Percentiles rank a stretch among this genome's conserved stretches.
Evolutionary conservation across 108 stramenopile species (phyloP).

Genomic region (Epithemia pelagica): DNA sequence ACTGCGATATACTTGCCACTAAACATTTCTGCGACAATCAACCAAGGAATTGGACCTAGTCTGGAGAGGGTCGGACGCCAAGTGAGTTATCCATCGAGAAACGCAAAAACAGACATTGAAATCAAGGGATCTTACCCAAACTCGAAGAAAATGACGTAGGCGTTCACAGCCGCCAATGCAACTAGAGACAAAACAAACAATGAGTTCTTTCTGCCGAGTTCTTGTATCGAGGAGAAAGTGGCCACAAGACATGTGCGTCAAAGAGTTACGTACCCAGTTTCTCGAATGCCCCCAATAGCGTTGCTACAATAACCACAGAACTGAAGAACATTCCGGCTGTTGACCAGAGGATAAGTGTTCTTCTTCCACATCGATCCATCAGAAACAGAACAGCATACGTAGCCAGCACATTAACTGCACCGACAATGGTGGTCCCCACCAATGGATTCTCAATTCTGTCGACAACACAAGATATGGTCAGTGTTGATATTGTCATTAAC

Average conservation of each 20-base stretch:
- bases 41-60: constrained; percentile 94
- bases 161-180: constrained; percentile 70
- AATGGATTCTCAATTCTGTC: constrained; percentile 61
- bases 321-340: constrained; percentile 74
- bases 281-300: constrained; percentile 53
- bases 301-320: constrained; percentile 58
- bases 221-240: too few relatives aligned
- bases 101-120: too few relatives aligned
- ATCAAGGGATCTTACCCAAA: constrained; percentile 52
- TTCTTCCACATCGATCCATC: constrained; percentile 86
- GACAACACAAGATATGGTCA: too few relatives aligned
- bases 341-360: constrained; percentile 84
- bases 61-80: background rate
- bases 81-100: too few relatives aligned
- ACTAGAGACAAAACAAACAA: background rate
- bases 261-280: constrained; percentile 31
- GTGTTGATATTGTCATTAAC: too few relatives aligned
- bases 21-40: constrained; percentile 81
- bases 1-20: constrained; percentile 82
- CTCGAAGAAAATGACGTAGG: constrained; percentile 90
- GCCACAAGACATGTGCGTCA: too few relatives aligned
- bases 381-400: constrained; percentile 87
- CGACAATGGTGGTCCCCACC: constrained; percentile 87
- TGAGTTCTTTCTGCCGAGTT: background rate
- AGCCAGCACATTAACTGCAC: constrained; percentile 89